Conservation (phyloP, 345 rosid species). For the Eucalyptus paniculata region DNA sequence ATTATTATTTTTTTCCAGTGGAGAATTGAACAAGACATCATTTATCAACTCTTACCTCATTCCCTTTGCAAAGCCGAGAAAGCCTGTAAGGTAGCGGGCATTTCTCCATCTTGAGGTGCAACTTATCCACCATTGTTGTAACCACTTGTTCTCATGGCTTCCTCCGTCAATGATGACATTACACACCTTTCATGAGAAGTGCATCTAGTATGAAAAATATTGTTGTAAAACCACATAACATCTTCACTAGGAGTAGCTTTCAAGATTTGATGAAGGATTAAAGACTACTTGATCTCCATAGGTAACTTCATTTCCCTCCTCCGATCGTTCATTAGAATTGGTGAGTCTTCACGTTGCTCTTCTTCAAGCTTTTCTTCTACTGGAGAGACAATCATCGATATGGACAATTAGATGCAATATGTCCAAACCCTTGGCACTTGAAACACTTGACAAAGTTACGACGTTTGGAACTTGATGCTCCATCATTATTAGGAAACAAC, state of each 20-base stretch:
- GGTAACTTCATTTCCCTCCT: background rate
- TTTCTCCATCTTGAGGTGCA: background rate
- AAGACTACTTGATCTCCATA: background rate
- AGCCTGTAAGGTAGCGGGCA: background rate
- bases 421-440: background rate
- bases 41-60: background rate
- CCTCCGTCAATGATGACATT: background rate
- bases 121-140: background rate
- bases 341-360: background rate
- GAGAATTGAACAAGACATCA: background rate
- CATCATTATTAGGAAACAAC: too few relatives aligned
- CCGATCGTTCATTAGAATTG: too few relatives aligned
- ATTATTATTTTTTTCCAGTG: background rate
- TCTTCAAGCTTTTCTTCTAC: background rate
- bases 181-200: background rate
- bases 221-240: background rate
- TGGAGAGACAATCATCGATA: background rate
- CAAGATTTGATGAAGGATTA: background rate
- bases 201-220: background rate
- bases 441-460: background rate
- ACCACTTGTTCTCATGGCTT: fast-evolving
- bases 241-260: background rate
- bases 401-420: background rate
- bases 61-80: background rate
- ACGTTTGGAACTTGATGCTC: background rate